Percentiles rank a stretch among this genome's conserved stretches.
These are phyloP conservation scores for Yarrowia sp. DNA, from an alignment of 805 yeast species.

Conservation along the genomic window DNA sequence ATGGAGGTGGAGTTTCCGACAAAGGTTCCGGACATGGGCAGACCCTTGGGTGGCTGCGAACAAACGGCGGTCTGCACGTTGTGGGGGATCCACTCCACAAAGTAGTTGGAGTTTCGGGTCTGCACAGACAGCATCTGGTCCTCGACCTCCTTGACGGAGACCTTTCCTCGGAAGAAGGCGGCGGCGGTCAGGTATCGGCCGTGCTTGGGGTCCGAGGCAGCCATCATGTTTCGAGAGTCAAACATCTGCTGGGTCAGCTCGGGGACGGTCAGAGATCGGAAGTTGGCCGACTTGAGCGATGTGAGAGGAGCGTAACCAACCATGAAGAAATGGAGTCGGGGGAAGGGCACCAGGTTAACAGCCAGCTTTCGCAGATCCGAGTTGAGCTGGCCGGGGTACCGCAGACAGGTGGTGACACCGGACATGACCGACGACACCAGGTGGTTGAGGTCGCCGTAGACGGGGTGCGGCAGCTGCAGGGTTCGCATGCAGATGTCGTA, in stretches of 20 bases:
- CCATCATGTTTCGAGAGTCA: slow-evolving; percentile 94
- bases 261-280: slow-evolving; percentile 84
- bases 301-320: slow-evolving; percentile 94
- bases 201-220: slow-evolving; percentile 88
- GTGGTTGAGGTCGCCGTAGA: slow-evolving; percentile 77
- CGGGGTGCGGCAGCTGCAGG: slow-evolving; percentile 79
- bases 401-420: slow-evolving; percentile 90
- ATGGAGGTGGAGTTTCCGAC: slow-evolving; percentile 93
- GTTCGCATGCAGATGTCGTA: slow-evolving; percentile 89
- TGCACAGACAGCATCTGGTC: slow-evolving; percentile 89
- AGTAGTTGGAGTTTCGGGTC: slow-evolving; percentile 78
- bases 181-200: slow-evolving; percentile 94
- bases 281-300: slow-evolving; percentile 77
- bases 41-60: slow-evolving; percentile 83
- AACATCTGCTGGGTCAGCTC: slow-evolving; percentile 94
- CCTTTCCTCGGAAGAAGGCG: slow-evolving; percentile 93
- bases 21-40: slow-evolving; percentile 90
- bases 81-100: slow-evolving; percentile 96
- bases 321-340: slow-evolving; percentile 93
- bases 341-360: slow-evolving; percentile 93
- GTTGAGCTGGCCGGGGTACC: slow-evolving; percentile 95
- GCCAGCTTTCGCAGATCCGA: slow-evolving; percentile 92
- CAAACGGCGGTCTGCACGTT: slow-evolving; percentile 94
- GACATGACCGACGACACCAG: slow-evolving; percentile 92
- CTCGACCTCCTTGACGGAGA: slow-evolving; percentile 90